These are phyloP conservation scores for Hypoxylon sp. DNA, from an alignment of 2,329 filamentous ascomycete species.

Conservation along the genomic window DNA sequence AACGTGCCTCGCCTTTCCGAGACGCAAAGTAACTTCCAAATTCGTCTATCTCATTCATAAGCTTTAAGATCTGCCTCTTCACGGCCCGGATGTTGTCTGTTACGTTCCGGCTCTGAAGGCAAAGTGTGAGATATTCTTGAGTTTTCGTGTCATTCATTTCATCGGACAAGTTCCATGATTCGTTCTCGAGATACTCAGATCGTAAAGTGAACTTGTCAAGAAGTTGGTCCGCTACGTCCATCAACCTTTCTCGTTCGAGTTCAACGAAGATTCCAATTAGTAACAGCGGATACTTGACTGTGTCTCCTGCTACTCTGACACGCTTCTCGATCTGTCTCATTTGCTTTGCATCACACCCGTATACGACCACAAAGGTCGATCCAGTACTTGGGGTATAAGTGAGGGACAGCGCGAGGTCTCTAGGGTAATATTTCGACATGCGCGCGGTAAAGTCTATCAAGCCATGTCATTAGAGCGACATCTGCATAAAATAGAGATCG, in stretches of 20 bases:
- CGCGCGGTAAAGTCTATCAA: conserved; percentile 25
- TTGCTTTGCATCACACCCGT: conserved; percentile 32
- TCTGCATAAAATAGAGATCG: not conserved
- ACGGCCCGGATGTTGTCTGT: conserved; percentile 29
- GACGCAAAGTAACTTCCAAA: conserved; percentile 12
- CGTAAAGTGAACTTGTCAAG: conserved; percentile 30
- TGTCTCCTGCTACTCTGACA: conserved; percentile 16
- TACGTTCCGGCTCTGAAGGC: conserved; percentile 25
- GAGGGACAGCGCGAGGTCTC: conserved; percentile 35
- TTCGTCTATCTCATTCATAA: conserved; percentile 24
- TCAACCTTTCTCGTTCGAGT: conserved; percentile 33
- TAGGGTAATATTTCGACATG: conserved; percentile 20
- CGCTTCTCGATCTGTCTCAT: conserved; percentile 23
- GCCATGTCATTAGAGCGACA: not conserved
- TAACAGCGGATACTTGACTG: conserved; percentile 32
- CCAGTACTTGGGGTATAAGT: conserved; percentile 30
- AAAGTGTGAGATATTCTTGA: conserved; percentile 24
- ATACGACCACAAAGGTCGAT: conserved; percentile 32
- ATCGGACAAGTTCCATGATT: conserved; percentile 12
- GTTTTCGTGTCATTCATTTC: conserved; percentile 31
- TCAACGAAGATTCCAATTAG: conserved; percentile 35
- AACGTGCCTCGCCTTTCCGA: not conserved
- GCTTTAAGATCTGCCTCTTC: conserved; percentile 20
- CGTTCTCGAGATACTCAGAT: conserved; percentile 21
- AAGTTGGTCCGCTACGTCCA: conserved; percentile 21